Conservation (phyloP, 2,329 filamentous ascomycete species). For the Biscogniauxia marginata region DNA sequence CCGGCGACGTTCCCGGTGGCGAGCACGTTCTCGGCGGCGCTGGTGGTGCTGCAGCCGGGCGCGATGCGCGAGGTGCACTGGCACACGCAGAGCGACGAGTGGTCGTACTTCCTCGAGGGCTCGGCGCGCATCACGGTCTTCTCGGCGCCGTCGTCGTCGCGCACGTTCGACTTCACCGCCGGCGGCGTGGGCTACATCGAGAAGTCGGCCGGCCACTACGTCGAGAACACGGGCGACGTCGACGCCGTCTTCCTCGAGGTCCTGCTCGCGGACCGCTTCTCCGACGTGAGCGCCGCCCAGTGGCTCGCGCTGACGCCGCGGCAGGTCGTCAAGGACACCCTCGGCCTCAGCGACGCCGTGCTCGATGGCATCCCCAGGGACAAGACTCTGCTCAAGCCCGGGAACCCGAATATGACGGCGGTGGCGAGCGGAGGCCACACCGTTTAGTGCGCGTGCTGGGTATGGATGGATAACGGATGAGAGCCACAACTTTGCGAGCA, state of each 20-base stretch:
- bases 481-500: no score
- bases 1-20: slow-evolving; percentile 57
- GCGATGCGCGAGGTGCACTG: slow-evolving; percentile 65
- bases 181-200: slow-evolving; percentile 61
- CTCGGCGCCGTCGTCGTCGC: slow-evolving; percentile 46
- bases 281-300: slow-evolving; percentile 55
- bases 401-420: slow-evolving; percentile 38
- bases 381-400: slow-evolving; percentile 43
- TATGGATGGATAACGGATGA: no score
- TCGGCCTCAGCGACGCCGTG: slow-evolving; percentile 40
- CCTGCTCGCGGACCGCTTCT: slow-evolving; percentile 50
- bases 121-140: slow-evolving; percentile 57
- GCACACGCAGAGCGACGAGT: slow-evolving; percentile 60
- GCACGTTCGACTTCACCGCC: slow-evolving; percentile 59
- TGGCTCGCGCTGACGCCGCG: slow-evolving; percentile 58
- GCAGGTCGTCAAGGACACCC: slow-evolving; percentile 58
- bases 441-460: no score
- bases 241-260: slow-evolving; percentile 61
- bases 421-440: slow-evolving; percentile 7
- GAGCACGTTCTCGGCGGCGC: slow-evolving; percentile 51
- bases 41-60: slow-evolving; percentile 59
- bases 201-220: slow-evolving; percentile 53
- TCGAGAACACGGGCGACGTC: slow-evolving; percentile 59
- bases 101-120: slow-evolving; percentile 59
- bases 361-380: slow-evolving; percentile 39